A percentile compares a stretch with the other conserved stretches of the same genome.
Evolutionary conservation across 345 rosid genomes (phyloP).

Genomic region (Arabis alpina): DNA sequence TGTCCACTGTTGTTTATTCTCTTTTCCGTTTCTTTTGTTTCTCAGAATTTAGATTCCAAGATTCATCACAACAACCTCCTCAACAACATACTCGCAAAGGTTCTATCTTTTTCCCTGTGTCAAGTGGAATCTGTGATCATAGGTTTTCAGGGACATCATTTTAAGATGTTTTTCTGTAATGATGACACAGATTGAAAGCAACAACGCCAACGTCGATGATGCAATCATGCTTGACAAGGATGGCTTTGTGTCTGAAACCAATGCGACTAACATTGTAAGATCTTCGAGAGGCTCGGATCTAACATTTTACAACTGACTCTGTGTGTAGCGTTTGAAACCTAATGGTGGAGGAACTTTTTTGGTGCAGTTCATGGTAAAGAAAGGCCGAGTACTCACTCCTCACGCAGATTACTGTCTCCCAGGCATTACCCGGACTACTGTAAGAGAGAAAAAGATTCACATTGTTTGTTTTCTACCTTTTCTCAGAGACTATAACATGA

Average conservation of each 20-base stretch:
- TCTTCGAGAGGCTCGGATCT: neutral
- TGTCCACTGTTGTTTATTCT: neutral
- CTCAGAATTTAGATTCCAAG: slow-evolving; percentile 92
- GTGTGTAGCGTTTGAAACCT: neutral
- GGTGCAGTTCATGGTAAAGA: slow-evolving; percentile 80
- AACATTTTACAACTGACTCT: slow-evolving; percentile 7
- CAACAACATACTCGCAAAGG: slow-evolving; percentile 94
- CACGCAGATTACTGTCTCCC: slow-evolving; percentile 96
- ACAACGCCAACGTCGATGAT: slow-evolving; percentile 69
- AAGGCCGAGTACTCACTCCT: slow-evolving; percentile 79
- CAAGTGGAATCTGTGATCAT: slow-evolving; percentile 1
- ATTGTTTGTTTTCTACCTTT: neutral
- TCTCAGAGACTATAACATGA: neutral
- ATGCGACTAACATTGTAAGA: slow-evolving; percentile 90
- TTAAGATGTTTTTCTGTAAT: slow-evolving; percentile 27
- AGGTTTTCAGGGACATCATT: neutral
- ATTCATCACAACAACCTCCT: slow-evolving; percentile 95
- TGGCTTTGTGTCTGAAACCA: slow-evolving; percentile 86
- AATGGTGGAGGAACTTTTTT: neutral
- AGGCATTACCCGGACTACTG: slow-evolving; percentile 85
- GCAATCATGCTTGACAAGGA: slow-evolving; percentile 94
- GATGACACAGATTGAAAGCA: slow-evolving; percentile 74
- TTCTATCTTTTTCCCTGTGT: slow-evolving; percentile 28
- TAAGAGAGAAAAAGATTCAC: slow-evolving; percentile 37
- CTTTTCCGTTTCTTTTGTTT: slow-evolving; percentile 1